These are phyloP conservation scores for Backusella tarrabulga DNA, from an alignment of 192 early-diverging fungal genomes.

Conservation along the genomic window DNA sequence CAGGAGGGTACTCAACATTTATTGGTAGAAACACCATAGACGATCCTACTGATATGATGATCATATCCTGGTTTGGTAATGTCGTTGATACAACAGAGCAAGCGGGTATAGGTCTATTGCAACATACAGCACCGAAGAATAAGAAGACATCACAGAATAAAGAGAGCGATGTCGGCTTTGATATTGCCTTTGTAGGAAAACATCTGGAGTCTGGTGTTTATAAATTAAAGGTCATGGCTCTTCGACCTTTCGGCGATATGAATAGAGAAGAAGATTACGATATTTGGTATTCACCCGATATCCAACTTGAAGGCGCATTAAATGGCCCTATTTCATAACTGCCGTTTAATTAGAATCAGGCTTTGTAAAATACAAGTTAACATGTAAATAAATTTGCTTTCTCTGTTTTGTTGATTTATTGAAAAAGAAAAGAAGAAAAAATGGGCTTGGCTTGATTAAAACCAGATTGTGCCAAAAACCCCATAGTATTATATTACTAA, in stretches of 20 bases:
- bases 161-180: not conserved
- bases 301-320: slow-evolving; percentile 13
- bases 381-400: slow-evolving; percentile 2
- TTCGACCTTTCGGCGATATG: slow-evolving; percentile 40
- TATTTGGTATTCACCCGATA: slow-evolving; percentile 27
- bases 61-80: slow-evolving; percentile 23
- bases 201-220: slow-evolving; percentile 23
- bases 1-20: slow-evolving; percentile 15
- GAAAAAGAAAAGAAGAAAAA: not conserved
- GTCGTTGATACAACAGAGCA: slow-evolving; percentile 6
- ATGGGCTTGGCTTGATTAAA: no score
- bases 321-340: not conserved
- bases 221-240: slow-evolving; percentile 32
- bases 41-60: slow-evolving; percentile 17
- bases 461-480: no score
- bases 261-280: slow-evolving; percentile 42
- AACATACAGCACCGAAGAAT: not conserved
- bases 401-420: not conserved
- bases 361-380: not conserved
- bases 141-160: not conserved
- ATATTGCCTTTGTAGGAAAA: not conserved
- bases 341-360: not conserved
- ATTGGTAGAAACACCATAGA: slow-evolving; percentile 23
- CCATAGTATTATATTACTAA: no score
- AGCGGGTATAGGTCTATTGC: not conserved